Percentiles rank a stretch among this genome's conserved stretches.
These are phyloP conservation scores for Tinospora cordifolia DNA, from an alignment of 164 flowering plant species.

Conservation along the genomic window DNA sequence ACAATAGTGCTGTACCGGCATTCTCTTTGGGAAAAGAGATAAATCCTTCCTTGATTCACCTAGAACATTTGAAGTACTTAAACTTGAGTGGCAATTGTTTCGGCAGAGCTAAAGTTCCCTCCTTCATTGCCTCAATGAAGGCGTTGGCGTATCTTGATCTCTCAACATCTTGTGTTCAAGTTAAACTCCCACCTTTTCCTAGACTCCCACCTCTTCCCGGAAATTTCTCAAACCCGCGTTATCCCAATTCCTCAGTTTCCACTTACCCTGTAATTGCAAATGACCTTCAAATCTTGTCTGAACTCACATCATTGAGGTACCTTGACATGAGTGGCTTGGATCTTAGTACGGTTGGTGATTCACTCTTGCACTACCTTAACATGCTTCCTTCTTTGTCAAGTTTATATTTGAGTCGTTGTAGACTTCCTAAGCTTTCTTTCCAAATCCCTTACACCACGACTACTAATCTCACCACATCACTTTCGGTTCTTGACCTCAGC, in stretches of 20 bases:
- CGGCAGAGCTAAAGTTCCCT: background rate
- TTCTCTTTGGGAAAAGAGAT: background rate
- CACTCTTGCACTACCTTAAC: background rate
- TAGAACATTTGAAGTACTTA: slow-evolving; percentile 12
- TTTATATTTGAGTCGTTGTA: slow-evolving; percentile 4
- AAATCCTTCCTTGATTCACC: background rate
- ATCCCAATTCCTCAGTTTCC: background rate
- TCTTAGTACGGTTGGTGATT: background rate
- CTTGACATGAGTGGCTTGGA: slow-evolving; percentile 9
- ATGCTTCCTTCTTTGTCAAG: slow-evolving; percentile 12
- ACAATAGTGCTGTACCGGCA: background rate
- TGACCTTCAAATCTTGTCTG: slow-evolving; percentile 4
- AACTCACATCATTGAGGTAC: slow-evolving; percentile 5
- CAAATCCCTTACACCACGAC: background rate
- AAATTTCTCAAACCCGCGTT: slow-evolving; percentile 12
- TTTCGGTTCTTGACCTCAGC: background rate
- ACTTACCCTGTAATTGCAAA: background rate
- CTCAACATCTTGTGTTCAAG: slow-evolving; percentile 2
- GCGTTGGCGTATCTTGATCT: slow-evolving; percentile 14
- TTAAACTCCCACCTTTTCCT: slow-evolving; percentile 8
- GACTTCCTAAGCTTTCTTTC: background rate
- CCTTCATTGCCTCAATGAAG: slow-evolving; percentile 8
- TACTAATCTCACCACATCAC: background rate
- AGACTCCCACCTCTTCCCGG: slow-evolving; percentile 10
- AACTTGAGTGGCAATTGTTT: slow-evolving; percentile 15